Evolutionary conservation across 306 rosid species (phyloP).

Genomic region (Medicago ruthenica): DNA sequence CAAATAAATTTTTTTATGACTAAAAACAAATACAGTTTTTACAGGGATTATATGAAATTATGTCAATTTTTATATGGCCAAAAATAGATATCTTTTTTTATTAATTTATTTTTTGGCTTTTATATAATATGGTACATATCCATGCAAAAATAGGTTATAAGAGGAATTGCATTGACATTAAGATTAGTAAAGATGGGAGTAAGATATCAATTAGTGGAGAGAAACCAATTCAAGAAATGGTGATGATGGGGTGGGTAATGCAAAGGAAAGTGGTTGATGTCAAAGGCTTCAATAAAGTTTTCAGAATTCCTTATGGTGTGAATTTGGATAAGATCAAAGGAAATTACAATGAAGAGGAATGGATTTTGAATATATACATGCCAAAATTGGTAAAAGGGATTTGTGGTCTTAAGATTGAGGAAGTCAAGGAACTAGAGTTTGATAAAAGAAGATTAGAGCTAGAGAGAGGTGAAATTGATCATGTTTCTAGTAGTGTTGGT

Average conservation of each 20-base stretch:
- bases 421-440: conserved; percentile 55
- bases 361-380: conserved; percentile 57
- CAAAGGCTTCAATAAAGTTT: conserved; percentile 60
- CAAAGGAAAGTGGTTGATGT: conserved; percentile 60
- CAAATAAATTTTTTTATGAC: no score
- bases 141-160: conserved; percentile 65
- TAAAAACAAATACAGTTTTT: no score
- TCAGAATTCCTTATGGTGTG: conserved; percentile 67
- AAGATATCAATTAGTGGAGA: conserved; percentile 59
- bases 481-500: conserved; percentile 22
- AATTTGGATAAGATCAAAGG: conserved; percentile 72
- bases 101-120: not conserved
- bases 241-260: conserved; percentile 65
- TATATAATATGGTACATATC: not conserved
- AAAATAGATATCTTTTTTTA: no score
- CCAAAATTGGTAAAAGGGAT: conserved; percentile 69
- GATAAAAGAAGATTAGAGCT: conserved; percentile 24
- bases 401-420: conserved; percentile 58
- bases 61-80: no score
- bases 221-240: conserved; percentile 67
- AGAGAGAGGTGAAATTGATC: conserved; percentile 29
- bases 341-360: conserved; percentile 61
- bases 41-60: no score
- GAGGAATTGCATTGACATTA: conserved; percentile 58
- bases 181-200: conserved; percentile 74